Base-by-base conservation (phyloP, 495 filamentous ascomycete genomes). In the Opeltia flavorubescens region DNA sequence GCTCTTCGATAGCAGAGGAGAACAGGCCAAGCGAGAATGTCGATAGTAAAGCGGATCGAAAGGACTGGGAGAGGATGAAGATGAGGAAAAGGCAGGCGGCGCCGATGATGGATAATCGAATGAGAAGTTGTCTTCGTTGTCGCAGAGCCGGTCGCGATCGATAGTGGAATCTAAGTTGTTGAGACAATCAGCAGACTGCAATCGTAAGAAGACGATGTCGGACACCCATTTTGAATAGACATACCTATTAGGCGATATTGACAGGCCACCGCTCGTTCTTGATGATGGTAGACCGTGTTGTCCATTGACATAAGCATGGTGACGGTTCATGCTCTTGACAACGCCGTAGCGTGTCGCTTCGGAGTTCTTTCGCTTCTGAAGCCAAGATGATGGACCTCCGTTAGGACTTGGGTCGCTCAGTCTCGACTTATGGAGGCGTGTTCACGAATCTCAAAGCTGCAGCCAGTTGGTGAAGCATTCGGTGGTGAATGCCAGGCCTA, bases 161-260 rank as follows among this genome's bases (percentile, higher is more conserved):
- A 43, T 89, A 86, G 62, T 91, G 84, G 58, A 94, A 98, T 64
- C 89, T 95, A 13, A 46, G 43, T 57, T 46, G 49, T 25, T 42
- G 29, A 4, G 34, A 24, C 21, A 5, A 31, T 36, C 15, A n/a
- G n/a, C n/a, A n/a, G n/a, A n/a, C n/a, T n/a, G n/a, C n/a, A n/a
- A n/a, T n/a, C n/a, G n/a, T n/a, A n/a, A n/a, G n/a, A n/a, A n/a
- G n/a, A n/a, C n/a, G n/a, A 50, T 9, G 47, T 15, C 8, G 46
- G 11, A 18, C 17, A 23, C 12, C 29, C 53, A 28, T 50, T 15
- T 17, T n/a, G 56, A 39, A 20, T 42, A 18, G 24, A 47, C 68
- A 52, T 75, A 95, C 87, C 84, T 81, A 59, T 94, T 86, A 53
- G 88, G 85, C 51, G 87, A 86, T 57, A 95, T 86, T 49, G 84